Evolutionary conservation across 306 rosid genomes (phyloP), one percentile per base, ranked within the genome.

Genomic region (Lablab purpureus): DNA sequence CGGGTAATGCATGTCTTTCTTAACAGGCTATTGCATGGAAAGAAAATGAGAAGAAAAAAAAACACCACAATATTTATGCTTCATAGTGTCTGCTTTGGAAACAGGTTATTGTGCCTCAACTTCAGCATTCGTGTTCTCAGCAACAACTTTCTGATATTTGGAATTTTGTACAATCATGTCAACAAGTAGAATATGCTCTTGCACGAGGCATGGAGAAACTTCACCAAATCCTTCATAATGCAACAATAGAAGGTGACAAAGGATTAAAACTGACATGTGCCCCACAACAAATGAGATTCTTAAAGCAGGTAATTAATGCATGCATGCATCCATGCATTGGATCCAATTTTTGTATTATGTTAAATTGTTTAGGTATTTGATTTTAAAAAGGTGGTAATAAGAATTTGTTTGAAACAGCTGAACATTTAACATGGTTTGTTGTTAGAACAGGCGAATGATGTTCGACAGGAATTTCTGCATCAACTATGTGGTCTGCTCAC

Each of bases 111-210:
- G 43, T 60, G 41, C 41, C 67, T 60, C 11, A 15, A 60, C 2
- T 60, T 60, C 22, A 28, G 7, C 22, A 30, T 30, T 60, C 13
- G 12, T 60, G 67, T 60, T 60, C 67, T 18, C 22, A 60, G 43
- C 41, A 28, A 30, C 41, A 60, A 60, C 43, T 60, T 28, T 28
- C 11, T 60, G 22, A 60, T 60, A 60, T 60, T 60, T 17, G 2
- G 1, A 60, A 60, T 0, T 7, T 28, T 28, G 67, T 28, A 28
- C 43, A 60, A 60, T 28, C 67, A n/a, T 60, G 67, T 60, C 22
- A 30, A 60, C 67, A 60, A 60, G 13, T 40, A 60, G 67, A 60
- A 60, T 10, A 28, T 60, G 67, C 67, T 60, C 67, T 60, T 15
- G 13, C 67, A 28, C 67, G 17, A 30, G 67, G 67, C 67, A 60